Evolutionary conservation across 768 basidiomycete species (phyloP), one percentile per base, ranked within the genome.

Genomic region (Mycena galopus): DNA sequence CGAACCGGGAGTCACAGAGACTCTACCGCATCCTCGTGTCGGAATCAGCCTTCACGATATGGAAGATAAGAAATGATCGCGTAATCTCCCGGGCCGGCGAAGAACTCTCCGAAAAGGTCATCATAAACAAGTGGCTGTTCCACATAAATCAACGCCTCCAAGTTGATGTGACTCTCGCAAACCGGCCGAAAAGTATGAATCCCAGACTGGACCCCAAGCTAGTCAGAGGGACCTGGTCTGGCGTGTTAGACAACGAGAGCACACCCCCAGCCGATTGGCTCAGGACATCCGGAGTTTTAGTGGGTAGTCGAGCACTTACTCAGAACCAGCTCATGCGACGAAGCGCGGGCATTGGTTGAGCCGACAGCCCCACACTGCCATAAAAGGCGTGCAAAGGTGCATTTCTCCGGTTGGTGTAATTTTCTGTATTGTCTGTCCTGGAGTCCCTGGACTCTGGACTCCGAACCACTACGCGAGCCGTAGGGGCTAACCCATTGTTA

Each of bases 41-140:
- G 8, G 57, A 59, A n/a, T 14, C 57, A 2, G 57, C 57, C 12
- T 59, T 25, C 57, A n/a, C 10, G 1, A 59, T 37, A 4, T 59
- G 57, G 57, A 37, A 25, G 35, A 12, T 59, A 4, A 1, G 57
- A 17, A 59, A 59, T 21, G 57, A 59, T 10, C 19, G 35, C 17
- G 57, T 59, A 1, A 37, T 59, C 2, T 19, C n/a, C 19, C 35
- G 35, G 57, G 35, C 35, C 57, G 57, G 57, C 14, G n/a, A 7
- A 2, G 35, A 21, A 5, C n/a, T 33, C 5, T 11, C 57, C 1
- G 57, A 59, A 37, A 10, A n/a, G 14, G 57, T 23, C 11, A 59
- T 59, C 19, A 25, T 59, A 2, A 59, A 59, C 60, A 64, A 51
- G 69, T 87, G 53, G 53, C 29, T 16, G 16, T 55, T 16, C 29